Base-by-base conservation (phyloP, 495 filamentous ascomycete species). In the Aspergillus funiculosus region DNA sequence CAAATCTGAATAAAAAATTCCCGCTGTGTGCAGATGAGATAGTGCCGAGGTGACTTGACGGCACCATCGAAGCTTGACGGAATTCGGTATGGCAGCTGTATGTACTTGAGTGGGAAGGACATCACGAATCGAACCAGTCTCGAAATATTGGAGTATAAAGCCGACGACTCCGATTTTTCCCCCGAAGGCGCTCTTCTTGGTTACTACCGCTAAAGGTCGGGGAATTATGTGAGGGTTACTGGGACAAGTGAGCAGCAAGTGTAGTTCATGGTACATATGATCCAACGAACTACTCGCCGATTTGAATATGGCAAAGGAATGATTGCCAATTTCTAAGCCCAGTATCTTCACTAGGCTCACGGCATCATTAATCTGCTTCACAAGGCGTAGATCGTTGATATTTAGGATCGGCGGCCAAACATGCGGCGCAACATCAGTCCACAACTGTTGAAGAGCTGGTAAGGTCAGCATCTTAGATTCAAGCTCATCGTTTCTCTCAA, bases 221-320 rank as follows among this genome's bases (percentile, higher is more conserved):
- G 40, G 40, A 27, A 43, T 43, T 1, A 43, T 24, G 20, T 43
- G 40, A 30, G 29, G 40, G 11, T 43, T 27, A 19, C 28, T 19
- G 10, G 40, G 29, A 24, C 28, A 43, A 7, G 28, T 32, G 8
- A 43, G 29, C 17, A 43, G 19, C 22, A 43, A 43, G 19, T 25
- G 40, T 25, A 43, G 40, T 29, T 43, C 40, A 32, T 43, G 40
- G 28, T 43, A 43, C 40, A 14, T 24, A 34, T 43, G 40, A 25
- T 34, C 2, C 28, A 34, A 43, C 10, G 40, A 43, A 11, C 18
- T 18, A 21, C 4, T 34, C 7, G 28, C 40, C 11, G 28, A 4
- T 21, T 43, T 43, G 29, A 43, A 43, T 5, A 43, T 43, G 19
- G 28, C 40, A 24, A 3, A 10, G 10, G n/a, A 10, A 8, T 43